Conservation (phyloP, 2,329 filamentous ascomycete genomes). For the Clonostachys rosea region DNA sequence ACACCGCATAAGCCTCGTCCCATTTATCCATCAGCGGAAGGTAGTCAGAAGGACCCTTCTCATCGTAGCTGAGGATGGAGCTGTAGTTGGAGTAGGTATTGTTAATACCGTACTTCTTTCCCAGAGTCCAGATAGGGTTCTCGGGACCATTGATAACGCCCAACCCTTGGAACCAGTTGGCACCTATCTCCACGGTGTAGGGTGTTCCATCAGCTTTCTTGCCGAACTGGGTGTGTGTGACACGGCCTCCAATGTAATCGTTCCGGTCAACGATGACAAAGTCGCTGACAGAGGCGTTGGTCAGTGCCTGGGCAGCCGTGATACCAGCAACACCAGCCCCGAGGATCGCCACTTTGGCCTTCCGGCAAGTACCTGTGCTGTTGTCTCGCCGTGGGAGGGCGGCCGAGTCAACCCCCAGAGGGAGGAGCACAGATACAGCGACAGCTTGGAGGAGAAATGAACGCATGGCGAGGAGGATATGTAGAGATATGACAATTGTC, state of each 20-base stretch:
- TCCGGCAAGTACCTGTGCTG: slow-evolving; percentile 12
- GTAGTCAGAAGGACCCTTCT: slow-evolving; percentile 44
- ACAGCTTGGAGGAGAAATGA: too few relatives aligned
- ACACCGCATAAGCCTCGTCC: slow-evolving; percentile 33
- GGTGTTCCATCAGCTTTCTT: slow-evolving; percentile 39
- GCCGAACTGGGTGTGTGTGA: slow-evolving; percentile 54
- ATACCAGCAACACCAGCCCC: slow-evolving; percentile 61
- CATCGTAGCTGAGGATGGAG: slow-evolving; percentile 51
- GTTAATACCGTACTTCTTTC: slow-evolving; percentile 45
- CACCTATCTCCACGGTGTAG: slow-evolving; percentile 59
- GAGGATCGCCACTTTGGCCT: slow-evolving; percentile 33
- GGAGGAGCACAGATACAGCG: too few relatives aligned
- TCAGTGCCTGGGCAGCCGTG: slow-evolving; percentile 58
- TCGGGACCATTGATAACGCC: slow-evolving; percentile 23
- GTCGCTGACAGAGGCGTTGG: slow-evolving; percentile 55
- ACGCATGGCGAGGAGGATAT: too few relatives aligned
- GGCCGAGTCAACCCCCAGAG: too few relatives aligned
- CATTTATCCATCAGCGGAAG: slow-evolving; percentile 39
- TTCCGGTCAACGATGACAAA: slow-evolving; percentile 64
- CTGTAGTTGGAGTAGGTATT: slow-evolving; percentile 47
- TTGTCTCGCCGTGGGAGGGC: too few relatives aligned
- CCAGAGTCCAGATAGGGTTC: slow-evolving; percentile 60
- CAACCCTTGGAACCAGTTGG: slow-evolving; percentile 51
- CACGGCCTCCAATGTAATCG: slow-evolving; percentile 56
- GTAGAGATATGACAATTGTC: too few relatives aligned